Evolutionary conservation across 2,329 filamentous ascomycete genomes (phyloP), one percentile per base, ranked within the genome.

Genomic region (Colletotrichum paranaense): DNA sequence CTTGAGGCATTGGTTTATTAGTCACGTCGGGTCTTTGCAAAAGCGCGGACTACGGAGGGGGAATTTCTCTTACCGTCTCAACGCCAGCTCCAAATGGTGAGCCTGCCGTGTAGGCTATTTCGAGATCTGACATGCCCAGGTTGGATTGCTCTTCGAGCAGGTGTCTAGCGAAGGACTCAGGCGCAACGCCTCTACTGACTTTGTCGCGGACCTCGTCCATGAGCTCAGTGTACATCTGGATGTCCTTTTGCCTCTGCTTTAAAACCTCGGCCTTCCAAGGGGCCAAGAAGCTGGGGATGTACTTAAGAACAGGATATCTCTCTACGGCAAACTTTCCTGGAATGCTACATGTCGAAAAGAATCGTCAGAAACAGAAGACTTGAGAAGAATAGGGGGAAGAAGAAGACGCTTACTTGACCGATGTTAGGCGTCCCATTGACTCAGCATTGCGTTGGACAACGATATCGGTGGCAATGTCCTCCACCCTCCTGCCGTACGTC

Each of bases 31-130:
- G 3, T 16, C 9, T 1, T 35, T 35, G 4, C 5, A 12, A 28
- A 53, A 26, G 3, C 5, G 12, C 5, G 14, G 2, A 16, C 38
- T 16, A 42, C 14, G 14, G 16, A 19, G 5, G 4, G 24, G 19
- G 0, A 1, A 3, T 1, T 32, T 14, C 76, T 35, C 81, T 76
- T 74, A 84, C 84, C 0, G 84, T 86, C 73, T 86, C 84, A 0
- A 85, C 83, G 0, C 84, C 84, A 0, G 84, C 84, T 0, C 84
- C 86, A 32, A 87, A 87, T 0, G 86, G 82, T 1, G 84, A 84
- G 1, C 85, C 86, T 0, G 84, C 83, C 0, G 83, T 80, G 53
- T 86, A 86, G 0, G 84, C 84, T 35, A 84, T 78, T 56, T 88
- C 86, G 0, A 85, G 74, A 46, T 84, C 82, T 0, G 80, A 80